phyloP scores from a whole-genome alignment of 202 grass and related monocot species.

The Zizania palustris region DNA sequence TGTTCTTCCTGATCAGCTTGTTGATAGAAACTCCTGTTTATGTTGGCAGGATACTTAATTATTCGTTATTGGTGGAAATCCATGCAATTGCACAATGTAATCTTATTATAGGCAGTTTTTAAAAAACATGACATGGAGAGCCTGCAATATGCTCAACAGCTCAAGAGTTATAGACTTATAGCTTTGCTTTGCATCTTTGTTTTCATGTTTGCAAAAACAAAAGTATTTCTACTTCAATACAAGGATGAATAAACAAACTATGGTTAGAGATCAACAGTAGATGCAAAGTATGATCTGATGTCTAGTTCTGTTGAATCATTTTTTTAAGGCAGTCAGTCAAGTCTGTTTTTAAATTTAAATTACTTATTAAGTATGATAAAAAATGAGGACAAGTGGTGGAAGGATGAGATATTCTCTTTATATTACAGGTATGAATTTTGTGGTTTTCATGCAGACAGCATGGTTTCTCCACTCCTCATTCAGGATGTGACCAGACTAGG shows the following conservation, averaged over 20 bases:
- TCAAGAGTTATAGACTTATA: background rate
- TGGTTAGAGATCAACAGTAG: conserved; percentile 3
- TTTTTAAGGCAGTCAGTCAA: background rate
- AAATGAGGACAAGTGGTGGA: background rate
- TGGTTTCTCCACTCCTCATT: background rate
- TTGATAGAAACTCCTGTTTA: conserved; percentile 30
- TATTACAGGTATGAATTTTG: background rate
- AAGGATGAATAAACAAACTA: background rate
- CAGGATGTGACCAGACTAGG: background rate
- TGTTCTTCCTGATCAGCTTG: conserved; percentile 28
- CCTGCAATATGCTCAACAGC: background rate
- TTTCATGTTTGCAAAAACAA: background rate
- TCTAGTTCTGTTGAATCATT: background rate
- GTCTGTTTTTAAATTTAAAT: background rate
- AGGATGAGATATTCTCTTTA: background rate
- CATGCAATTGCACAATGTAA: conserved; percentile 45
- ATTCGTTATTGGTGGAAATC: conserved; percentile 24
- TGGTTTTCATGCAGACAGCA: background rate
- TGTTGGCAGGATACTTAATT: conserved; percentile 25
- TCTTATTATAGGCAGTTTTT: conserved; percentile 39
- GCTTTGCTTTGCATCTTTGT: conserved; percentile 23
- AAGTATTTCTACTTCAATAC: background rate
- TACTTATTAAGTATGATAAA: conserved; percentile 4
- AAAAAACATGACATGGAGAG: conserved; percentile 17
- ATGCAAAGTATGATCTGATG: background rate